These are phyloP conservation scores for Saccharomycopsis crataegensis DNA, from an alignment of 1,139 yeast species.

Conservation along the genomic window DNA sequence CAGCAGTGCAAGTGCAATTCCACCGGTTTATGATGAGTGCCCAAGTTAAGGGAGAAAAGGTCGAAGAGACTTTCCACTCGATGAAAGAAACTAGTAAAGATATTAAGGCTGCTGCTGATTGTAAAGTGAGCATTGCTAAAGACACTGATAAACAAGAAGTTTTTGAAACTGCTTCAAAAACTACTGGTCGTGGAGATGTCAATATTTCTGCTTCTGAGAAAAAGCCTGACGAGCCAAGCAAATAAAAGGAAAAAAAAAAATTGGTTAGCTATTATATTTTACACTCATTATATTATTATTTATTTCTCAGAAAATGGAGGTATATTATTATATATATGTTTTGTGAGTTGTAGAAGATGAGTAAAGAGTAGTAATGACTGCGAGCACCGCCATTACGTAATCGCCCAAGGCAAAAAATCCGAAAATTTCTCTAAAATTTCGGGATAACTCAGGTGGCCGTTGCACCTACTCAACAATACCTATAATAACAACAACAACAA, in stretches of 20 bases:
- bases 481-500: no score
- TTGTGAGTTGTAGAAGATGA: no score
- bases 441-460: no score
- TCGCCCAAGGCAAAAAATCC: no score
- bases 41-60: slow-evolving; percentile 10
- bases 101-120: slow-evolving; percentile 1
- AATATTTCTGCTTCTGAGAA: slow-evolving; percentile 13
- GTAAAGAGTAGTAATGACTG: no score
- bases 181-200: slow-evolving; percentile 4
- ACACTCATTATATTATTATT: not conserved
- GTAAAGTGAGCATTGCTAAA: not conserved
- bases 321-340: no score
- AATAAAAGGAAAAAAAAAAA: not conserved
- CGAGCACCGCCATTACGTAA: no score
- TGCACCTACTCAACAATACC: no score
- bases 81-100: slow-evolving; percentile 1
- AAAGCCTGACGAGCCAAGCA: slow-evolving; percentile 2
- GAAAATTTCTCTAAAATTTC: no score
- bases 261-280: not conserved
- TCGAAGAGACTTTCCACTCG: not conserved
- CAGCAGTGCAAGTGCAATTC: slow-evolving; percentile 9
- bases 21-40: slow-evolving; percentile 10
- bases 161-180: slow-evolving; percentile 11
- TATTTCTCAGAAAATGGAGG: no score
- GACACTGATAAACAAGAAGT: slow-evolving; percentile 8